Evolutionary conservation across 164 flowering plant species (phyloP).

Genomic region (Protea cynaroides): DNA sequence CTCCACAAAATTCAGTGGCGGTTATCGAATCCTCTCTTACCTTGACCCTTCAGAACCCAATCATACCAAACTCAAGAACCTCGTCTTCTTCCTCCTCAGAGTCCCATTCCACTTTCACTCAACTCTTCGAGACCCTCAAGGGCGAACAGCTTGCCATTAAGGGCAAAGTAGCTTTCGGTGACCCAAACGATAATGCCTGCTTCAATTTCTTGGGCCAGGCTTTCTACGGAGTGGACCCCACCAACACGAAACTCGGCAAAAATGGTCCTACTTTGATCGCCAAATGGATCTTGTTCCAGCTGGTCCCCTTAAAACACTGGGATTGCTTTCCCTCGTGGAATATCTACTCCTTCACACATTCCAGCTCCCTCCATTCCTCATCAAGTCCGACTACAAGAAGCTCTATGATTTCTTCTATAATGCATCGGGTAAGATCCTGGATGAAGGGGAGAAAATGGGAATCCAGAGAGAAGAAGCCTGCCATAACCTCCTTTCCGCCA

Average conservation of each 20-base stretch:
- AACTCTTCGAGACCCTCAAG: constrained; percentile 21
- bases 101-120: constrained; percentile 28
- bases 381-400: constrained; percentile 26
- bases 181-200: constrained; percentile 13
- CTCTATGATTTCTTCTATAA: constrained; percentile 25
- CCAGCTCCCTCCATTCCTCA: constrained; percentile 25
- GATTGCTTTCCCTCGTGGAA: constrained; percentile 19
- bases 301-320: constrained; percentile 29
- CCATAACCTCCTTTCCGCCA: constrained; percentile 39
- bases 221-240: constrained; percentile 17
- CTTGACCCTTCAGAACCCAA: constrained; percentile 36
- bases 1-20: constrained; percentile 32
- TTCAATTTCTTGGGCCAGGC: constrained; percentile 27
- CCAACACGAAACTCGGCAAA: constrained; percentile 17
- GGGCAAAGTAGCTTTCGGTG: constrained; percentile 22
- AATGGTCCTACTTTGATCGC: constrained; percentile 16
- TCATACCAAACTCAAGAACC: constrained; percentile 20
- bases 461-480: constrained; percentile 40
- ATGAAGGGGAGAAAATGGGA: constrained; percentile 37
- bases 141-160: constrained; percentile 5
- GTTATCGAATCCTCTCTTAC: constrained; percentile 25
- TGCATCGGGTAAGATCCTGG: constrained; percentile 19
- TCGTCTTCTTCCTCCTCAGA: constrained; percentile 14
- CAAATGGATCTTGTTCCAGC: constrained; percentile 34
- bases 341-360: constrained; percentile 37